Percentiles rank a stretch among this genome's conserved stretches.
These are phyloP conservation scores for Heliamphora pulchella DNA, from an alignment of 179 eudicot species.

Conservation along the genomic window DNA sequence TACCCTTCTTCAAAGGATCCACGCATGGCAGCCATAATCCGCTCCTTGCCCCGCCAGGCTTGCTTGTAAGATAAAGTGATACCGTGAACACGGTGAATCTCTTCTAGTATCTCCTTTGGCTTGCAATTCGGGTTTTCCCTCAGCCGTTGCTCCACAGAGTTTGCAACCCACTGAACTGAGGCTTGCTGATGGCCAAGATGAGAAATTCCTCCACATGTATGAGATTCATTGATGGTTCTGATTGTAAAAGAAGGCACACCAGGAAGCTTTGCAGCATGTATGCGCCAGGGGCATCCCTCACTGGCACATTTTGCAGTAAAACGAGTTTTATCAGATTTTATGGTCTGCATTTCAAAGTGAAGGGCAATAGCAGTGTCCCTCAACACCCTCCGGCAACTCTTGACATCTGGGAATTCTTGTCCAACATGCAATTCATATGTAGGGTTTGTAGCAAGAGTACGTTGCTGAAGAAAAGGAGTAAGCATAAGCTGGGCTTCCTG, in stretches of 20 bases:
- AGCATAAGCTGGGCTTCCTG: conserved; percentile 37
- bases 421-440: conserved; percentile 64
- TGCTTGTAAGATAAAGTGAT: conserved; percentile 90
- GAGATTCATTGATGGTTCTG: conserved; percentile 66
- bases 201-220: conserved; percentile 80
- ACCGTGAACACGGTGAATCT: conserved; percentile 79
- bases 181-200: conserved; percentile 96
- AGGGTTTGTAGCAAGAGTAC: conserved; percentile 39
- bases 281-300: conserved; percentile 94
- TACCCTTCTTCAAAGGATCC: conserved; percentile 95
- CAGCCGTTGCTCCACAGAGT: conserved; percentile 72
- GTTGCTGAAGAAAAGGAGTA: conserved; percentile 50
- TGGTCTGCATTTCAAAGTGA: conserved; percentile 86
- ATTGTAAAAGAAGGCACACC: conserved; percentile 77
- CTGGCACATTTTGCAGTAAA: conserved; percentile 86
- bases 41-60: conserved; percentile 96
- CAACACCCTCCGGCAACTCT: conserved; percentile 70
- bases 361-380: conserved; percentile 80
- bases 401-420: conserved; percentile 85
- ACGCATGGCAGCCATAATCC: conserved; percentile 88
- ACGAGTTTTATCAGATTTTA: conserved; percentile 88
- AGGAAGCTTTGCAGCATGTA: conserved; percentile 85
- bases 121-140: conserved; percentile 80
- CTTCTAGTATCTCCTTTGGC: conserved; percentile 93
- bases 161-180: conserved; percentile 97